These are phyloP conservation scores for Apophysomyces sp. DNA, from an alignment of 371 early-diverging fungal genomes.

Conservation along the genomic window DNA sequence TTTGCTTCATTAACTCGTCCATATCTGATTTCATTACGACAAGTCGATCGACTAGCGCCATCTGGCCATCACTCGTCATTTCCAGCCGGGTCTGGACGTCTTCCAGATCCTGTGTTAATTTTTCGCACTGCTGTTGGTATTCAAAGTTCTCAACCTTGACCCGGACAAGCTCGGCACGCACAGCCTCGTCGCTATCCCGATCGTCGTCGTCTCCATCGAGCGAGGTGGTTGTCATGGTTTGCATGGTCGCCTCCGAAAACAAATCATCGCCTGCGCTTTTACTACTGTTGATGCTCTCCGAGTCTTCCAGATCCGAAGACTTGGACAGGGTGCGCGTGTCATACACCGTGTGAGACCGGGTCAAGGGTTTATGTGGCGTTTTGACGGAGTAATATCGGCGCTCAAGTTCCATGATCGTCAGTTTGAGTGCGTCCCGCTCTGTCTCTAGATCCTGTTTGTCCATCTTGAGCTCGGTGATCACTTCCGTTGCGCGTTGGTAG, in stretches of 20 bases:
- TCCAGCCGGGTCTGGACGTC: constrained; percentile 27
- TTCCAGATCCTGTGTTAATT: constrained; percentile 26
- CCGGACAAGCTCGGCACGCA: constrained; percentile 26
- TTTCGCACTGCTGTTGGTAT: constrained; percentile 33
- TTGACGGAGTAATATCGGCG: constrained; percentile 11
- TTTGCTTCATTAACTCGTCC: constrained; percentile 28
- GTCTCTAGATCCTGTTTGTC: constrained; percentile 39
- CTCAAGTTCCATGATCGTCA: constrained; percentile 38
- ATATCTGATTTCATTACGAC: constrained; percentile 27
- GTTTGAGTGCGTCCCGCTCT: constrained; percentile 42
- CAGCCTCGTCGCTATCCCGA: constrained; percentile 3
- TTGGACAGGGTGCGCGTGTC: not conserved
- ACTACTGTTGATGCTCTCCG: constrained; percentile 12
- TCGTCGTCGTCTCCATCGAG: constrained; percentile 3
- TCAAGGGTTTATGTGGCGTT: not conserved
- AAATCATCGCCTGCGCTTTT: not conserved
- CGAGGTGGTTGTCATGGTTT: constrained; percentile 4
- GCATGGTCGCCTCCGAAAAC: constrained; percentile 12
- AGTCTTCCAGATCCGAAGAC: not conserved
- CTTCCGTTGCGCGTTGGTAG: constrained; percentile 19
- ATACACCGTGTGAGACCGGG: not conserved
- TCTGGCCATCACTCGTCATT: constrained; percentile 48
- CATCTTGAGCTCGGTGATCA: constrained; percentile 25
- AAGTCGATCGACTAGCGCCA: constrained; percentile 37
- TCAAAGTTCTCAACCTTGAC: constrained; percentile 34